Conservation (phyloP, 176 grass and related monocot genomes). For the Oryza officinalis region DNA sequence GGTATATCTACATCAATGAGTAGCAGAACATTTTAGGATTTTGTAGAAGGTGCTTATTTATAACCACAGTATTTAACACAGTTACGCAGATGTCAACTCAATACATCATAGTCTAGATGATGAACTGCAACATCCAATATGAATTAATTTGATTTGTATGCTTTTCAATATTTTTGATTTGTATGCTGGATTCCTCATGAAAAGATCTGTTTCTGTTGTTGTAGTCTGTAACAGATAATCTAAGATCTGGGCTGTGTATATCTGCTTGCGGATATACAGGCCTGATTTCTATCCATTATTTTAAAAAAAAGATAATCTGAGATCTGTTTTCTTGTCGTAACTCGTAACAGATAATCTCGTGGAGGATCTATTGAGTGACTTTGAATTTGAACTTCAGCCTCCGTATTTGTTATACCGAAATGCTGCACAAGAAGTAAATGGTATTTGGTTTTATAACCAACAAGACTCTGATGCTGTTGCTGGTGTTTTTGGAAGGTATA, state of each 20-base stretch:
- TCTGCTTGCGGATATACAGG: no score
- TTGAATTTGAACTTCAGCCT: constrained; percentile 92
- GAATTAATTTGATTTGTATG: constrained; percentile 3
- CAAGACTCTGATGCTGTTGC: constrained; percentile 77
- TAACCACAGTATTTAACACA: not conserved
- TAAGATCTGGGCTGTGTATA: no score
- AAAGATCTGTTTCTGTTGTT: not conserved
- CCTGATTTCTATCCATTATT: no score
- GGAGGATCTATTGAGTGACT: constrained; percentile 91
- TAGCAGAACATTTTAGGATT: constrained; percentile 3
- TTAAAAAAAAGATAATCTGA: no score
- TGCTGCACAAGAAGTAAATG: constrained; percentile 88
- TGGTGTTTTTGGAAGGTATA: constrained; percentile 77
- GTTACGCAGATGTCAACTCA: not conserved
- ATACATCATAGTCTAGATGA: not conserved
- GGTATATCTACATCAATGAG: not conserved
- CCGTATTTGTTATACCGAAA: constrained; percentile 90
- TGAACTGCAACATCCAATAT: not conserved
- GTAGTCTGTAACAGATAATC: no score
- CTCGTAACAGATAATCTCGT: constrained; percentile 85
- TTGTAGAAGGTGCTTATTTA: not conserved
- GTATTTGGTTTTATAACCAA: constrained; percentile 97
- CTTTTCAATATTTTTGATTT: not conserved
- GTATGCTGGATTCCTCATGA: not conserved
- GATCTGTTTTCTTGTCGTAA: not conserved